phyloP scores from a whole-genome alignment of 2,329 filamentous ascomycete species.

The Cercospora brassicicola region DNA sequence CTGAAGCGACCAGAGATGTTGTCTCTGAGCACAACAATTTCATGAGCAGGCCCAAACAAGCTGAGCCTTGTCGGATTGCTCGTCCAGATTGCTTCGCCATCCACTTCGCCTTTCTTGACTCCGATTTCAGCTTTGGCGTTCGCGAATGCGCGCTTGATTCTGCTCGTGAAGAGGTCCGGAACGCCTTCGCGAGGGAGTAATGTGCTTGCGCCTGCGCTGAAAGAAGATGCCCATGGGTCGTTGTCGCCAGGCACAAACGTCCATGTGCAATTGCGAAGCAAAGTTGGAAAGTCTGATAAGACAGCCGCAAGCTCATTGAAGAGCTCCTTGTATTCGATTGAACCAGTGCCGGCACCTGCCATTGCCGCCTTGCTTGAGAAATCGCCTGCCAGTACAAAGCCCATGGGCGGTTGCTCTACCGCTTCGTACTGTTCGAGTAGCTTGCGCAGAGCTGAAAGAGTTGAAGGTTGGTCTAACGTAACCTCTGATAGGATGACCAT shows the following conservation, averaged over 20 bases:
- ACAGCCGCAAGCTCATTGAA: constrained; percentile 84
- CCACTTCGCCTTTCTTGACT: constrained; percentile 49
- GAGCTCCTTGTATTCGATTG: constrained; percentile 94
- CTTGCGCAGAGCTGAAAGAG: constrained; percentile 75
- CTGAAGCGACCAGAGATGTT: constrained; percentile 78
- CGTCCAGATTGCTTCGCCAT: constrained; percentile 80
- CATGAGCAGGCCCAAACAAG: constrained; percentile 83
- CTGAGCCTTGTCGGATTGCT: constrained; percentile 80
- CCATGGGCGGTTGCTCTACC: constrained; percentile 62
- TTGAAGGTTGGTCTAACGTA: constrained; percentile 80
- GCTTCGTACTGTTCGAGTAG: constrained; percentile 75
- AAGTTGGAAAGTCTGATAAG: constrained; percentile 76
- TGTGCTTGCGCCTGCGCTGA: constrained; percentile 70
- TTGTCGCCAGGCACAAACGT: constrained; percentile 95
- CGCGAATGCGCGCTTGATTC: constrained; percentile 77
- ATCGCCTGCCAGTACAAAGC: constrained; percentile 82
- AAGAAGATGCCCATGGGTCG: constrained; percentile 92
- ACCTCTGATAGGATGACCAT: constrained; percentile 82
- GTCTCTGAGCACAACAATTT: constrained; percentile 84
- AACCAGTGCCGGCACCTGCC: constrained; percentile 68
- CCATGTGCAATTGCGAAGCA: constrained; percentile 79
- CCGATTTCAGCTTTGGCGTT: constrained; percentile 69
- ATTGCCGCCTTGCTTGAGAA: constrained; percentile 65
- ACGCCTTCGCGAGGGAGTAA: constrained; percentile 70
- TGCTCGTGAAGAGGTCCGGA: constrained; percentile 85